These are phyloP conservation scores for Ascochyta rabiei DNA, from an alignment of 2,329 filamentous ascomycete species.

Conservation along the genomic window DNA sequence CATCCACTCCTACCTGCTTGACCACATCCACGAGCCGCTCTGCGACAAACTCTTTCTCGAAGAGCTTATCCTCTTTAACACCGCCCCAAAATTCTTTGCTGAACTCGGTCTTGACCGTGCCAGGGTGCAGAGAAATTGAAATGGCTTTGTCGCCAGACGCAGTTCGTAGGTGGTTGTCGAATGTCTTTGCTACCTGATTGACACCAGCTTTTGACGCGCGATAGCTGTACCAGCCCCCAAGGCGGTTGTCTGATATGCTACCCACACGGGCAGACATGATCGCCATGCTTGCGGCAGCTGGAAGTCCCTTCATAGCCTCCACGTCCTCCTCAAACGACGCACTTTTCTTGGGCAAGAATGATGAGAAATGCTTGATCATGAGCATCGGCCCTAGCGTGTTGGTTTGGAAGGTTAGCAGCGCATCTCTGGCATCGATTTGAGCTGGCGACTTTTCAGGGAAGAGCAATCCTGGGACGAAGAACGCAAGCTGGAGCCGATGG, in stretches of 20 bases:
- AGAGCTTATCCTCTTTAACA: constrained; percentile 66
- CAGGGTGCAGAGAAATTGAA: constrained; percentile 75
- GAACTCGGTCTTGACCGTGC: constrained; percentile 78
- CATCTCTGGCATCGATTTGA: constrained; percentile 66
- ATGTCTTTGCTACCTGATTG: constrained; percentile 71
- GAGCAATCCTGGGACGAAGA: constrained; percentile 74
- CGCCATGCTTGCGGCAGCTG: constrained; percentile 68
- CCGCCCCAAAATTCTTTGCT: constrained; percentile 74
- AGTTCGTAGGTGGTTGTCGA: constrained; percentile 69
- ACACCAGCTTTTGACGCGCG: constrained; percentile 77
- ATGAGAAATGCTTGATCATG: constrained; percentile 75
- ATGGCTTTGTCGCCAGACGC: constrained; percentile 67
- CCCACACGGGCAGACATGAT: constrained; percentile 81
- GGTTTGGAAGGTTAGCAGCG: constrained; percentile 72
- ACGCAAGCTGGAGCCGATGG: constrained; percentile 69
- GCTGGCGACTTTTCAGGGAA: constrained; percentile 72
- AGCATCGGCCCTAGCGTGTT: constrained; percentile 78
- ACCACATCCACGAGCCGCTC: constrained; percentile 69
- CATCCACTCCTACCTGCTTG: constrained; percentile 65
- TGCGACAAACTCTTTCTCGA: constrained; percentile 70
- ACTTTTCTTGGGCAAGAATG: constrained; percentile 68
- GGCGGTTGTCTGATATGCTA: constrained; percentile 71
- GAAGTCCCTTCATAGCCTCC: constrained; percentile 37
- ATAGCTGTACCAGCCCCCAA: constrained; percentile 84
- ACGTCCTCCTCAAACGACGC: constrained; percentile 7